These are phyloP conservation scores for Heliosperma pusillum DNA, from an alignment of 148 eudicot species.

Conservation along the genomic window DNA sequence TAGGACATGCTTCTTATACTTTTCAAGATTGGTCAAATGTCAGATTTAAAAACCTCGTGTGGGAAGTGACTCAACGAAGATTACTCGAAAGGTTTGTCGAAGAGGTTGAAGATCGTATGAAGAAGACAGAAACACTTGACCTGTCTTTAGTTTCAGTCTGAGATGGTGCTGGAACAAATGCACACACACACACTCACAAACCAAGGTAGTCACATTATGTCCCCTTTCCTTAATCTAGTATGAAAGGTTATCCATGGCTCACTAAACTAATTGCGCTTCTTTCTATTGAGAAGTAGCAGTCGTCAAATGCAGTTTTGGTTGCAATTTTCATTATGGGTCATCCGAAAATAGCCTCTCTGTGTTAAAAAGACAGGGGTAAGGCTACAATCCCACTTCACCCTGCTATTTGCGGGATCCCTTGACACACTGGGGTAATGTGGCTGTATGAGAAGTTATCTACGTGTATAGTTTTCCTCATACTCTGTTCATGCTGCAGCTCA, in stretches of 20 bases:
- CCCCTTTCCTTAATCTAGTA: background rate
- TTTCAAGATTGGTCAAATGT: background rate
- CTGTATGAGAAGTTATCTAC: background rate
- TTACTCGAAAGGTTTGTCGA: background rate
- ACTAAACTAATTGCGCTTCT: background rate
- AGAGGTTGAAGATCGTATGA: background rate
- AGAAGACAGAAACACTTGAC: background rate
- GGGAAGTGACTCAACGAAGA: background rate
- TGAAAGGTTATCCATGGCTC: background rate
- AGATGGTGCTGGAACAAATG: background rate
- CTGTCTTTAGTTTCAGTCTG: background rate
- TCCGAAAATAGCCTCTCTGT: background rate
- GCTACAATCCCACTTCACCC: background rate
- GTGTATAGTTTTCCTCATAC: conserved; percentile 8
- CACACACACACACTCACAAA: background rate
- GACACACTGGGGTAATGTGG: background rate
- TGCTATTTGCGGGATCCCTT: background rate
- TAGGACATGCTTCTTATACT: background rate
- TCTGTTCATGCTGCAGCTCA: background rate
- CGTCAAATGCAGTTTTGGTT: background rate
- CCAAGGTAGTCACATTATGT: conserved; percentile 14
- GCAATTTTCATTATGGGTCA: background rate
- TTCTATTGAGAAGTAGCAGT: background rate
- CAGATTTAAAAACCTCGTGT: background rate
- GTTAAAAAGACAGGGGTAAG: background rate